Evolutionary conservation across 208 protist genomes (phyloP).

Genomic region (Phytomonas serpens): DNA sequence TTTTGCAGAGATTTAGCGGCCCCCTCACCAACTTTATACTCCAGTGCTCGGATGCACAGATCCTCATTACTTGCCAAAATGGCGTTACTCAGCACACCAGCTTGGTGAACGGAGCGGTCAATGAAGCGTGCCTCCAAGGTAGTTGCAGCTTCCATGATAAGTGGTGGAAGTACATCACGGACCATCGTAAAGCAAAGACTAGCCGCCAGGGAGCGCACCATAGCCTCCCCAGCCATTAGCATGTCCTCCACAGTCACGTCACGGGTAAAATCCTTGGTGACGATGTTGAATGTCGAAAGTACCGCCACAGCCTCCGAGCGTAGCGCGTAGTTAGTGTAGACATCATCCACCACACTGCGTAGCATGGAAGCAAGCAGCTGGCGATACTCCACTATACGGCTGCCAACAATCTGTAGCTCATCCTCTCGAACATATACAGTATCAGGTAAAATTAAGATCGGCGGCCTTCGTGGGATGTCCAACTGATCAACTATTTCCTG

Average conservation of each 20-base stretch:
- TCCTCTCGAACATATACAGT: slow-evolving; percentile 39
- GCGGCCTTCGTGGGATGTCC: slow-evolving; percentile 24
- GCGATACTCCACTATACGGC: slow-evolving; percentile 25
- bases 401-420: slow-evolving; percentile 18
- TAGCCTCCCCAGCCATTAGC: slow-evolving; percentile 54
- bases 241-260: slow-evolving; percentile 81
- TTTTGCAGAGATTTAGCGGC: slow-evolving; percentile 60
- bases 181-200: slow-evolving; percentile 87
- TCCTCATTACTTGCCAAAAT: slow-evolving; percentile 54
- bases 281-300: slow-evolving; percentile 85
- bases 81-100: slow-evolving; percentile 11
- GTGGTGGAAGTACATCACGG: slow-evolving; percentile 87
- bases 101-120: slow-evolving; percentile 2
- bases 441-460: slow-evolving; percentile 42
- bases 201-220: slow-evolving; percentile 69
- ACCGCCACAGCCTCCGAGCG: slow-evolving; percentile 93
- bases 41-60: slow-evolving; percentile 62
- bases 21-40: slow-evolving; percentile 90
- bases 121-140: slow-evolving; percentile 11
- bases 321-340: slow-evolving; percentile 83
- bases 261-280: slow-evolving; percentile 96
- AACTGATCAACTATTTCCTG: slow-evolving; percentile 22
- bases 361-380: slow-evolving; percentile 52
- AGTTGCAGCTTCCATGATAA: slow-evolving; percentile 21
- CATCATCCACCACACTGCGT: slow-evolving; percentile 84